Evolutionary conservation across 306 rosid species (phyloP).

Genomic region (Boehmeria nivea): DNA sequence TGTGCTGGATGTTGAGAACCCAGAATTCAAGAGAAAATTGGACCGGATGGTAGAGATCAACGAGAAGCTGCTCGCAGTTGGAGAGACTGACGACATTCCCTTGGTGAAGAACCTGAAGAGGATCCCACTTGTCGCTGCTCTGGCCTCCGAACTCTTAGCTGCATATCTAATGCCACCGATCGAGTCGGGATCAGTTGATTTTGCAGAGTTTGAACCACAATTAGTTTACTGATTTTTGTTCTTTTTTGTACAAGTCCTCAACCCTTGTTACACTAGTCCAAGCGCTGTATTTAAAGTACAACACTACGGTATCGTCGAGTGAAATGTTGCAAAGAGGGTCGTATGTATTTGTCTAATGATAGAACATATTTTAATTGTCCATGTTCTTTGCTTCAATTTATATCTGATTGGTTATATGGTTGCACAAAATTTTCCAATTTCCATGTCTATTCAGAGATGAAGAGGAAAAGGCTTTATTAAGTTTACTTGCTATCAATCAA

Average conservation of each 20-base stretch:
- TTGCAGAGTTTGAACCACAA: slow-evolving; percentile 79
- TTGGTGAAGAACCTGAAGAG: slow-evolving; percentile 89
- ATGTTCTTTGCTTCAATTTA: no score
- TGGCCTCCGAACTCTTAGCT: slow-evolving; percentile 81
- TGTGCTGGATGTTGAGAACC: slow-evolving; percentile 92
- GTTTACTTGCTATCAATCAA: no score
- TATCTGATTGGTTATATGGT: no score
- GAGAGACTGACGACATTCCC: slow-evolving; percentile 52
- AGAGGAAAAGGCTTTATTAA: no score
- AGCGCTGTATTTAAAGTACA: slow-evolving; percentile 6
- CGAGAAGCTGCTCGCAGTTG: slow-evolving; percentile 65
- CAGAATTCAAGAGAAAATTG: slow-evolving; percentile 85
- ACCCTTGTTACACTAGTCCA: slow-evolving; percentile 1
- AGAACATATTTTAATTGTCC: no score
- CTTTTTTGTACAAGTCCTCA: slow-evolving; percentile 23
- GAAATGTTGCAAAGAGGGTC: slow-evolving; percentile 1
- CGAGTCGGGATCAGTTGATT: slow-evolving; percentile 95
- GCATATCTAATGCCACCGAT: slow-evolving; percentile 89
- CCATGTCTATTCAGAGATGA: no score
- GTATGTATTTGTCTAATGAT: slow-evolving; percentile 6
- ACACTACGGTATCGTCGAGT: background rate
- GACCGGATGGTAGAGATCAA: slow-evolving; percentile 88
- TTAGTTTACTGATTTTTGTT: slow-evolving; percentile 69
- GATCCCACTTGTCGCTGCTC: slow-evolving; percentile 74
- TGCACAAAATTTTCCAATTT: no score